Base-by-base conservation (phyloP, 1,284 basidiomycete species). In the Tetrapyrgos nigripes region DNA sequence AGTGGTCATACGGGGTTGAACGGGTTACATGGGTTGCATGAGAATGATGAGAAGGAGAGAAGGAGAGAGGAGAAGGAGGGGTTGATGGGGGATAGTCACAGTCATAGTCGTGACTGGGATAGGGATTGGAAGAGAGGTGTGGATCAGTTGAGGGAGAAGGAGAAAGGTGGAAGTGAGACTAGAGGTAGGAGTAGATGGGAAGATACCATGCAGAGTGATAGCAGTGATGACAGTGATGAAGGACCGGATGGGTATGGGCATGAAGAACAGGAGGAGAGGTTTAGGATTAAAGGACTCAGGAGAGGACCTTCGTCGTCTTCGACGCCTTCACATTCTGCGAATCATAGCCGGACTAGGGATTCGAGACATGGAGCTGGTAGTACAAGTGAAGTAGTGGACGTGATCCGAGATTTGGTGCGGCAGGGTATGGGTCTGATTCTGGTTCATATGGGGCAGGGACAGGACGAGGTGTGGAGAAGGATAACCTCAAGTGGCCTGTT, bases 401-500 rank as follows among this genome's bases (percentile, higher is more conserved):
- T n/a, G 37, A 40, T 17, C 31, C 45, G 55, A 46, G 58, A 59
- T 47, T 50, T 58, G 52, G 50, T 31, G 54, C 24, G 28, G 29
- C 27, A 51, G 57, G 55, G 56, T 53, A 31, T 27, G 57, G 46
- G 51, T 52, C 37, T 52, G 57, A 54, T 44, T 59, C 48, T 27
- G 17, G 37, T 17, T 11, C 14, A 11, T 17, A 9, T n/a, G 57
- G 43, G n/a, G 62, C 49, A n/a, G 55, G 37, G 54, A 57, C 46
- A 19, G 57, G 58, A 19, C 50, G 62, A 19, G 58, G 65, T 47
- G 60, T 58, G 35, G 80, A 82, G 66, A 73, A 79, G 49, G 86
- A 88, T 65, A 78, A 81, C 60, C 65, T 87, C 62, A 88, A 88
- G 70, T 85, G 82, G 81, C 86, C 85, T 3, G 80, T 76, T 58